A percentile compares a stretch with the other conserved stretches of the same genome.
Conservation (phyloP, 108 stramenopile genomes). For the Epithemia pelagica region DNA sequence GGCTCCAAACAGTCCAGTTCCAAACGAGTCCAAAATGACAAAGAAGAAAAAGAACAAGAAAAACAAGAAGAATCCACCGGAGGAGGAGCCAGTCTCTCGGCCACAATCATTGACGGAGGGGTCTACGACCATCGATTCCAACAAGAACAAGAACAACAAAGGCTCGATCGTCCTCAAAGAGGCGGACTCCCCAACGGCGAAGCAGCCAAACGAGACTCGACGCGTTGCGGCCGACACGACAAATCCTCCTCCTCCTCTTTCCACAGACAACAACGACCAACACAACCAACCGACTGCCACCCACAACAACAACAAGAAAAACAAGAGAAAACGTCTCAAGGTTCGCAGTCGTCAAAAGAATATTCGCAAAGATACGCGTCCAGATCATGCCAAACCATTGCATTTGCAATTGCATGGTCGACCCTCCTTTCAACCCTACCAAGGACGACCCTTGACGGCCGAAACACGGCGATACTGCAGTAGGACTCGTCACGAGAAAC, state of each 20-base stretch:
- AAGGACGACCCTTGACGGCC: conserved; percentile 26
- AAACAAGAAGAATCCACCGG: conserved; percentile 48
- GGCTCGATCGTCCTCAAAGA: no score
- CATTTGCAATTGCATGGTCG: conserved; percentile 37
- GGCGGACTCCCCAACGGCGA: no score
- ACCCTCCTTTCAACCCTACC: conserved; percentile 28
- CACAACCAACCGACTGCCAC: not conserved
- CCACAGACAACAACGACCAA: not conserved
- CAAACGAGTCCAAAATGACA: no score
- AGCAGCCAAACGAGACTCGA: no score
- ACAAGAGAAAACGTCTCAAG: conserved; percentile 30
- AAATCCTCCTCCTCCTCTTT: no score
- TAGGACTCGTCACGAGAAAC: no score
- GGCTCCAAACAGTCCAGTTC: no score
- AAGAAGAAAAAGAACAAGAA: conserved; percentile 46
- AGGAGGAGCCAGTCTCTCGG: conserved; percentile 10
- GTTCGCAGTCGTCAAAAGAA: conserved; percentile 75
- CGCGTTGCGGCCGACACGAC: no score
- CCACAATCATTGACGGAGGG: not conserved
- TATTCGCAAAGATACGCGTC: conserved; percentile 63
- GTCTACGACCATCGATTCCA: no score
- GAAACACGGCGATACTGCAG: not conserved
- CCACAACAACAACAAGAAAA: conserved; percentile 11
- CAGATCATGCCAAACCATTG: conserved; percentile 38
- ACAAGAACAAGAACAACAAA: no score